A percentile compares a stretch with the other conserved stretches of the same genome.
These are phyloP conservation scores for Monosiga brevicollis DNA, from an alignment of 78 protist genomes.

Conservation along the genomic window DNA sequence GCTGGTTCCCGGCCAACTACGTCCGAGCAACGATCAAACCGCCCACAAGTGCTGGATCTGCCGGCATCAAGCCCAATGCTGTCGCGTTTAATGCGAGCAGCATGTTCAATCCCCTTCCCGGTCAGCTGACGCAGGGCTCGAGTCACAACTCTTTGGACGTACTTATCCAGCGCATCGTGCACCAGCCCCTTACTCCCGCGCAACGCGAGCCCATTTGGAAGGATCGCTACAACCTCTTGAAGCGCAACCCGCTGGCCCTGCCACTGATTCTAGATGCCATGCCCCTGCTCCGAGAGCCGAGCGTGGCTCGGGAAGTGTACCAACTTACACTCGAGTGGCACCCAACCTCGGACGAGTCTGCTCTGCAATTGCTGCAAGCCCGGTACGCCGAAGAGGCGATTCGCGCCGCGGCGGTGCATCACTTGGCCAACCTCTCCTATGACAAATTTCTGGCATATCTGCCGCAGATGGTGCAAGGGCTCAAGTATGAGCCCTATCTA, in stretches of 20 bases:
- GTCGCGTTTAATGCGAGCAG: too few relatives aligned
- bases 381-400: conserved; percentile 52
- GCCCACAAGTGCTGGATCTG: too few relatives aligned
- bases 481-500: conserved; percentile 59
- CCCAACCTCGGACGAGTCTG: conserved; percentile 21
- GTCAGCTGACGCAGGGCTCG: too few relatives aligned
- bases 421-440: conserved; percentile 51
- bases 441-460: conserved; percentile 46
- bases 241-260: neutral
- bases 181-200: neutral
- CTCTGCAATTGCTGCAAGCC: conserved; percentile 72
- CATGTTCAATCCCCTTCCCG: too few relatives aligned
- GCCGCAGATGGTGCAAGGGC: conserved; percentile 65
- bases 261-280: neutral
- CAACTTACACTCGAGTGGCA: conserved; percentile 37
- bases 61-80: too few relatives aligned
- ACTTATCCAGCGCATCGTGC: neutral
- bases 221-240: neutral
- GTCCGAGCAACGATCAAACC: too few relatives aligned
- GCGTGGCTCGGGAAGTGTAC: conserved; percentile 30
- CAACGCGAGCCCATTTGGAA: neutral
- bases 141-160: too few relatives aligned
- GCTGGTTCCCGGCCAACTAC: conserved; percentile 32
- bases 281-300: neutral
- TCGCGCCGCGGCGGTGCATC: conserved; percentile 53